A percentile compares a stretch with the other conserved stretches of the same genome.
phyloP scores from a whole-genome alignment of 2,329 filamentous ascomycete genomes.

The Pseudopithomyces chartarum region DNA sequence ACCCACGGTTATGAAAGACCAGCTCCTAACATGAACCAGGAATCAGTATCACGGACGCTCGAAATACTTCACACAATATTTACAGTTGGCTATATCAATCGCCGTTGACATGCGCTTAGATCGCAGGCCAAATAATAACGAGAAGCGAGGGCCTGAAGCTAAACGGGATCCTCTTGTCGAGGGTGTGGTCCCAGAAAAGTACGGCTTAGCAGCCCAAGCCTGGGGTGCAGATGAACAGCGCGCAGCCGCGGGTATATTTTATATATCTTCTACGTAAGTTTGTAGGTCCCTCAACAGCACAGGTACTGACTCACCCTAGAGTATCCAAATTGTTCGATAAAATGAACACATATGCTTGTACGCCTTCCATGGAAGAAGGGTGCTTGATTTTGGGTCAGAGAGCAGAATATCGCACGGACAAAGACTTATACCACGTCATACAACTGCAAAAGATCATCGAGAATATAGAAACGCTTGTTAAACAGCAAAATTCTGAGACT shows the following conservation, averaged over 20 bases:
- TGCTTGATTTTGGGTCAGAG: constrained; percentile 39
- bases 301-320: constrained; percentile 27
- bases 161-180: constrained; percentile 30
- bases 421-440: constrained; percentile 43
- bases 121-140: constrained; percentile 26
- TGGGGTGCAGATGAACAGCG: constrained; percentile 50
- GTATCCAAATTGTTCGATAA: constrained; percentile 47
- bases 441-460: constrained; percentile 48
- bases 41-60: constrained; percentile 38
- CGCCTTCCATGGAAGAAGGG: constrained; percentile 44
- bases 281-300: not conserved
- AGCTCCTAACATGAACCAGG: constrained; percentile 19
- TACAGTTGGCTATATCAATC: constrained; percentile 37
- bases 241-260: constrained; percentile 52
- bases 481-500: constrained; percentile 20
- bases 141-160: constrained; percentile 18
- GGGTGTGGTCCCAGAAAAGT: not conserved
- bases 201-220: constrained; percentile 15
- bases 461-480: constrained; percentile 38
- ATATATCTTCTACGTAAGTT: constrained; percentile 49
- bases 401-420: constrained; percentile 41
- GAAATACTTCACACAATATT: constrained; percentile 36
- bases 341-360: constrained; percentile 42
- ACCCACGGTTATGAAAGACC: not conserved
- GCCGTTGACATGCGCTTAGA: constrained; percentile 39